phyloP scores from a whole-genome alignment of 2,329 filamentous ascomycete genomes.

The Dactylellina parvicollis region DNA sequence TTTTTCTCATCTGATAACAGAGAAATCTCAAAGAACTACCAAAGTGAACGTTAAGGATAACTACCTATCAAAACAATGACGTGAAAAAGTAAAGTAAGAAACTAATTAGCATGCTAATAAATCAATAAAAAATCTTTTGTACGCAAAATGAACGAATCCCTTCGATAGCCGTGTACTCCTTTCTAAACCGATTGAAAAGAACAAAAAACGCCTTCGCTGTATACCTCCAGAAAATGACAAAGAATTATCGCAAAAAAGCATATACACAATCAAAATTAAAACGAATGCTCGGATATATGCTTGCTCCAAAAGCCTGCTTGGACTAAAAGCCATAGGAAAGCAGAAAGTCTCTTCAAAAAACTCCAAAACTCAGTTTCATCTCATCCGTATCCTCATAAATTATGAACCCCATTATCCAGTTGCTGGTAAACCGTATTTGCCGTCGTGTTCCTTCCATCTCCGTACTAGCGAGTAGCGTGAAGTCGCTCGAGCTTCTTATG shows the following conservation, averaged over 20 bases:
- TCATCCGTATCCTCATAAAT: slow-evolving; percentile 13
- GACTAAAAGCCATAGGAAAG: neutral
- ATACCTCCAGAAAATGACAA: slow-evolving; percentile 2
- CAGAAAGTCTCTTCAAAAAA: slow-evolving; percentile 6
- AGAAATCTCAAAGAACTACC: neutral
- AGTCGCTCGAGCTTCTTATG: slow-evolving; percentile 51
- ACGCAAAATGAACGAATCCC: neutral
- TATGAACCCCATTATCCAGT: neutral
- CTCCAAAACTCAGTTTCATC: neutral
- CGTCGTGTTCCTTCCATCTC: neutral
- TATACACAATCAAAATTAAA: neutral
- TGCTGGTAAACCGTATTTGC: neutral
- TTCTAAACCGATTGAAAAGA: slow-evolving; percentile 22
- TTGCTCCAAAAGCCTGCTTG: slow-evolving; percentile 8
- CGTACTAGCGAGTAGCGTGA: slow-evolving; percentile 25
- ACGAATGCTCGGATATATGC: neutral
- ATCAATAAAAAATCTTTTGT: slow-evolving; percentile 2
- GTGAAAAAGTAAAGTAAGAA: neutral
- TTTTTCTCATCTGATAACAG: neutral
- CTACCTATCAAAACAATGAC: neutral
- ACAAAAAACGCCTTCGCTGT: slow-evolving; percentile 20
- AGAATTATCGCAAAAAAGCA: neutral
- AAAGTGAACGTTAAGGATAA: neutral
- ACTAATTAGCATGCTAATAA: slow-evolving; percentile 10
- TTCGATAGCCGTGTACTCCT: slow-evolving; percentile 24